Evolutionary conservation across 257 asterid genomes (phyloP), one percentile per base, ranked within the genome.

Genomic region (Gentiana dahurica): DNA sequence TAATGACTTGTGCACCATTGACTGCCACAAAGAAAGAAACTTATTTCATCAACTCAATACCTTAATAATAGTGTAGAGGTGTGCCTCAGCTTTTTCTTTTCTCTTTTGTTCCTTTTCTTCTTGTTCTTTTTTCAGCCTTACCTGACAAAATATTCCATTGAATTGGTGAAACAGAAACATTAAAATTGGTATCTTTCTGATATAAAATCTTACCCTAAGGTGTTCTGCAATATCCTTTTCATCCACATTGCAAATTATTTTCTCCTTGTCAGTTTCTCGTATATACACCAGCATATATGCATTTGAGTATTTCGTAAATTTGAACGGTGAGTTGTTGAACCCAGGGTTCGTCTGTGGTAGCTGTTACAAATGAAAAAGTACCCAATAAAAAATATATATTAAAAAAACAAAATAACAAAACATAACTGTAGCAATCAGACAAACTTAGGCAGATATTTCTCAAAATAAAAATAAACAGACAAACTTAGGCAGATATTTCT

Each of bases 201-300:
- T 50, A 15, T 6, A 65, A 44, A 58, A 47, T 57, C 73, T 60
- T 79, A 84, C 94, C 89, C 94, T 72, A 45, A 84, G 79, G 73
- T 84, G 94, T 67, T 78, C 84, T 49, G 94, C 86, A 66, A 81
- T 79, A 69, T 84, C 94, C 75, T 84, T 81, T 77, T 84, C 94
- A 72, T 81, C 94, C 66, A 84, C 89, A 52, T 74, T 73, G 66
- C 94, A 84, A 67, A 84, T 75, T 64, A 84, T 81, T 65, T 84
- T 84, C 49, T 81, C 94, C 74, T 69, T 59, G 71, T 84, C 94
- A 57, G 80, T 76, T 69, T 84, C 89, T 65, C 94, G 94, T 74
- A 84, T 77, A 65, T 84, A 84, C 65, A 84, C 94, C 63, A 84
- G 94, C 94, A 84, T 84, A 67, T 84, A 84, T n/a, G 94, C 89